These are phyloP conservation scores for Globisporangium carolinianum DNA, from an alignment of 352 stramenopile genomes.

Conservation along the genomic window DNA sequence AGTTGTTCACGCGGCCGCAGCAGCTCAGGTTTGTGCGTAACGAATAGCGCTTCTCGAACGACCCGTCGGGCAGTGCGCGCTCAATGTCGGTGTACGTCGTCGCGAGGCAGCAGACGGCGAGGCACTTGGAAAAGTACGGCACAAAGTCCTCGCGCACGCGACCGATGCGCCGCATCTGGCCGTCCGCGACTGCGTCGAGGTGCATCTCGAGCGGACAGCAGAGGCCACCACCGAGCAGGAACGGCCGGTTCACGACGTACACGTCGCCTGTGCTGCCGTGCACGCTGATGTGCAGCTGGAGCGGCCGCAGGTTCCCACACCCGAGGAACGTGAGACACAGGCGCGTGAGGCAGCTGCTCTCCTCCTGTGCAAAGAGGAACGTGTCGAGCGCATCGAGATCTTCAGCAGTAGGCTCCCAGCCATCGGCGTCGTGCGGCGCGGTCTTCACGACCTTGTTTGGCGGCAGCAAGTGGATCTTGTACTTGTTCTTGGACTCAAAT, in stretches of 20 bases:
- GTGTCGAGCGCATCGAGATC: constrained; percentile 43
- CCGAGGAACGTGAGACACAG: constrained; percentile 27
- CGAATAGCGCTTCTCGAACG: constrained; percentile 47
- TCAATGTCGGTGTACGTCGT: constrained; percentile 67
- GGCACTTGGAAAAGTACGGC: constrained; percentile 37
- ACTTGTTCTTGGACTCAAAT: constrained; percentile 58
- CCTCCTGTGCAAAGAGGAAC: constrained; percentile 39
- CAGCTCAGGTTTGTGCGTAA: constrained; percentile 48
- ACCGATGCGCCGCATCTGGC: constrained; percentile 22
- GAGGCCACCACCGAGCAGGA: constrained; percentile 25
- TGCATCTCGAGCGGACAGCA: constrained; percentile 43
- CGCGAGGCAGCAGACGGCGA: constrained; percentile 33
- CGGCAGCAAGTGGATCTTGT: constrained; percentile 37
- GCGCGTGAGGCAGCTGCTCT: constrained; percentile 28
- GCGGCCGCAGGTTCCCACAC: constrained; percentile 29
- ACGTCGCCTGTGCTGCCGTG: constrained; percentile 28
- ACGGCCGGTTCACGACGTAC: constrained; percentile 39
- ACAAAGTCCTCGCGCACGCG: constrained; percentile 50
- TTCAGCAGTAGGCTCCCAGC: constrained; percentile 34
- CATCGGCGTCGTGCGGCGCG: constrained; percentile 27
- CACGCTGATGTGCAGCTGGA: constrained; percentile 41
- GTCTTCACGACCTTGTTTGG: constrained; percentile 48
- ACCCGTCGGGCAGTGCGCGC: constrained; percentile 34
- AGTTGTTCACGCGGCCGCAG: constrained; percentile 62
- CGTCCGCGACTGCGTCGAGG: constrained; percentile 18